Percentiles rank a stretch among this genome's conserved stretches.
Conservation (phyloP, 345 rosid species). For the Melastoma malabathricum region DNA sequence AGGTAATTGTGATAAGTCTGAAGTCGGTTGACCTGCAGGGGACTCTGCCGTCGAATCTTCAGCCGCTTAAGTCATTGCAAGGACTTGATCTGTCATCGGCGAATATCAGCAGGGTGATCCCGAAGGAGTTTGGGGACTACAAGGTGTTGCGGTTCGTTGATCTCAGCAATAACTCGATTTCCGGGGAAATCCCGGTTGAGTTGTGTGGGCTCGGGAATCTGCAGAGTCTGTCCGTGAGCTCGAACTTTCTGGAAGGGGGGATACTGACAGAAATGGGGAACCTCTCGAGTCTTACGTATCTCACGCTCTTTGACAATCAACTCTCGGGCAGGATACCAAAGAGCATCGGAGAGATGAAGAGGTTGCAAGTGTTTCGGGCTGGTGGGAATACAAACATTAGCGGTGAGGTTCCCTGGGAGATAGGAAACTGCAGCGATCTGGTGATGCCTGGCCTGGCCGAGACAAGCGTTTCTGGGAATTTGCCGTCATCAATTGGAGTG, state of each 20-base stretch:
- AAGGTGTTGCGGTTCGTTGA: constrained; percentile 7
- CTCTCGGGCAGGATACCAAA: constrained; percentile 9
- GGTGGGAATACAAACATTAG: constrained; percentile 35
- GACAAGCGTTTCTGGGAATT: constrained; percentile 31
- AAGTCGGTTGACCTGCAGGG: constrained; percentile 11
- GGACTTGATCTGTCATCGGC: constrained; percentile 9
- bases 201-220: constrained; percentile 12
- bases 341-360: constrained; percentile 14
- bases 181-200: constrained; percentile 9
- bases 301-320: constrained; percentile 13
- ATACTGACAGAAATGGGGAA: constrained; percentile 11
- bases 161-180: constrained; percentile 10
- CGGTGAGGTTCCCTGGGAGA: constrained; percentile 30
- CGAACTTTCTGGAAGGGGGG: constrained; percentile 12
- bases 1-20: constrained; percentile 8
- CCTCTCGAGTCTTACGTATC: constrained; percentile 11
- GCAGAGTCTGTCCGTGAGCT: constrained; percentile 8
- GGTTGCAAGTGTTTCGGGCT: constrained; percentile 21
- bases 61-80: constrained; percentile 12
- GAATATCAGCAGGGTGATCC: constrained; percentile 12
- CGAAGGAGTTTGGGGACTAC: constrained; percentile 11
- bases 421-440: constrained; percentile 34
- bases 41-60: constrained; percentile 7
- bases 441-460: constrained; percentile 32
- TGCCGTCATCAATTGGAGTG: constrained; percentile 29